These are phyloP conservation scores for peach (Prunus persica) DNA, from an alignment of 306 rosid species.

Conservation along the genomic window DNA sequence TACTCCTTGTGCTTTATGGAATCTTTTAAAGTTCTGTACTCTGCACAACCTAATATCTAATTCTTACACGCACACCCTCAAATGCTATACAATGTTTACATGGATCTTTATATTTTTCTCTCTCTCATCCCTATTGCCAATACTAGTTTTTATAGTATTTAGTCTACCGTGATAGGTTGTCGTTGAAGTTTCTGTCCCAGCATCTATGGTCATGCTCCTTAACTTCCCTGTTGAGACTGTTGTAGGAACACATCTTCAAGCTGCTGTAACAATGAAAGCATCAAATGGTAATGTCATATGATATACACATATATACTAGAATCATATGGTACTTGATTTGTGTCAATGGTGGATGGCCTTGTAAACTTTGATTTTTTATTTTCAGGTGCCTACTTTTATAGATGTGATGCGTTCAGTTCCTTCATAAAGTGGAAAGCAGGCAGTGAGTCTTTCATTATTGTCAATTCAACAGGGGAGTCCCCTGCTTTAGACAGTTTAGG, in stretches of 20 bases:
- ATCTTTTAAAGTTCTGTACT: neutral
- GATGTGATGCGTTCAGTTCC: conserved; percentile 76
- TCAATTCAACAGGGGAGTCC: conserved; percentile 55
- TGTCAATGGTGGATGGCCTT: conserved; percentile 18
- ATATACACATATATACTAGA: neutral
- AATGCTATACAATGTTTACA: neutral
- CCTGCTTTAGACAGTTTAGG: conserved; percentile 41
- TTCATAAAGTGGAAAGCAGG: conserved; percentile 80
- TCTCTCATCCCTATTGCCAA: neutral
- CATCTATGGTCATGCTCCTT: conserved; percentile 75
- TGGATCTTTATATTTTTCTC: neutral
- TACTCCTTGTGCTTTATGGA: neutral
- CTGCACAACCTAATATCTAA: neutral
- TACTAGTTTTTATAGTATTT: conserved; percentile 4
- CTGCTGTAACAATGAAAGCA: conserved; percentile 88
- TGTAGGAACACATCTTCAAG: conserved; percentile 80
- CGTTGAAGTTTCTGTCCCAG: conserved; percentile 74
- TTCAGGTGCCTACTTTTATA: conserved; percentile 75
- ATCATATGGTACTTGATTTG: conserved; percentile 17
- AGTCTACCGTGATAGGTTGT: conserved; percentile 49
- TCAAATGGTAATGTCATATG: conserved; percentile 56
- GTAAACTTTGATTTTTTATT: conserved; percentile 29
- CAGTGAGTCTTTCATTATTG: conserved; percentile 69
- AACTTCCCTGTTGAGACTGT: conserved; percentile 84
- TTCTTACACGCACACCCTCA: conserved; percentile 5